Percentiles rank a stretch among this genome's conserved stretches.
Evolutionary conservation across 2,329 filamentous ascomycete species (phyloP).

Genomic region (Trichoderma breve): DNA sequence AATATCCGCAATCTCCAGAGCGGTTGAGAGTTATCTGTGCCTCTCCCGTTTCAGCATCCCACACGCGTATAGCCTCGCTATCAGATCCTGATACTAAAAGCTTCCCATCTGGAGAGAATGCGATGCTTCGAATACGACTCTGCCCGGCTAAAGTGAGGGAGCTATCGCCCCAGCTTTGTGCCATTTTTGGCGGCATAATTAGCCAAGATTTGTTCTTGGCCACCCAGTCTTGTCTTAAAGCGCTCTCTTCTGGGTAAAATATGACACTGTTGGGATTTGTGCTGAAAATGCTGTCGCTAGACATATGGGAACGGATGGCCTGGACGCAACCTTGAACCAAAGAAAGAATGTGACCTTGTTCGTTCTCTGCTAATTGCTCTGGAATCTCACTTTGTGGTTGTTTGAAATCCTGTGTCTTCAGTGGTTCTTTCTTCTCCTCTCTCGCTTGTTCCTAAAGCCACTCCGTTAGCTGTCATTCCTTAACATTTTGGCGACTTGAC

Average conservation of each 20-base stretch:
- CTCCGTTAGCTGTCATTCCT: not conserved
- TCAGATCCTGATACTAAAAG: not conserved
- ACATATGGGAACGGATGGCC: too few species aligned
- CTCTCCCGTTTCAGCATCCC: not conserved
- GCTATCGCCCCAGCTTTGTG: not conserved
- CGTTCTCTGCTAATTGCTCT: not conserved
- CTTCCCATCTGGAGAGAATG: not conserved
- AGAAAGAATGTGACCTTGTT: not conserved
- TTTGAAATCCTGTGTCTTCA: not conserved
- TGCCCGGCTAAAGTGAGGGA: too few species aligned
- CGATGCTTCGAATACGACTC: too few species aligned
- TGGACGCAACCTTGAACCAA: too few species aligned
- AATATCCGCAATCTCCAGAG: too few species aligned
- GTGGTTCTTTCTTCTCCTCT: not conserved
- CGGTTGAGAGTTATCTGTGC: too few species aligned
- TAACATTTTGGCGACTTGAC: not conserved
- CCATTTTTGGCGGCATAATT: not conserved
- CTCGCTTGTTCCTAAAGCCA: not conserved
- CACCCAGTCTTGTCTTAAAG: not conserved
- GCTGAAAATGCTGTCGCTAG: too few species aligned
- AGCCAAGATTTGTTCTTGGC: not conserved
- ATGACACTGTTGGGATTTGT: too few species aligned
- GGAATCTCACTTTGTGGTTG: fast-evolving
- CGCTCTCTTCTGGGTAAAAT: not conserved
- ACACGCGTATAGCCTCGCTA: too few species aligned